phyloP scores from a whole-genome alignment of 2,329 filamentous ascomycete genomes.

The Epichloe hybrida region DNA sequence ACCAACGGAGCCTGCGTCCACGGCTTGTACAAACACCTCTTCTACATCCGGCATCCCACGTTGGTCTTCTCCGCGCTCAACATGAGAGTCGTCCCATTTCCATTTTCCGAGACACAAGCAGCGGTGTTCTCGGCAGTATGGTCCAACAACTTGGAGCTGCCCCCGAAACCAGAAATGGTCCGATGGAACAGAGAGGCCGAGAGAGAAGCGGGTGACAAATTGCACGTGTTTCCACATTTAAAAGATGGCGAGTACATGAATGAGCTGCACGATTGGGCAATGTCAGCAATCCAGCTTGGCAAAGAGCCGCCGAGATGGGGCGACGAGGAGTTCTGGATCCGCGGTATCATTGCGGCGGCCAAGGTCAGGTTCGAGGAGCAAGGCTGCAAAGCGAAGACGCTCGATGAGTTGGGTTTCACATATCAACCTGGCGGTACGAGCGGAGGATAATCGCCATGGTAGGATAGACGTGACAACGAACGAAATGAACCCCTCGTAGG shows the following conservation, averaged over 20 bases:
- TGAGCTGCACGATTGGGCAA: slow-evolving; percentile 48
- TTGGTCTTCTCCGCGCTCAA: slow-evolving; percentile 64
- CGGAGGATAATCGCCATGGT: too few relatives aligned
- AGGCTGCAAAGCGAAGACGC: slow-evolving; percentile 48
- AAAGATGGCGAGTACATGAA: slow-evolving; percentile 60
- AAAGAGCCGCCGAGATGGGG: slow-evolving; percentile 63
- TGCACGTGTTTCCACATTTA: slow-evolving; percentile 17
- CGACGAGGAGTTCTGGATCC: slow-evolving; percentile 56
- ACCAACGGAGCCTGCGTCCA: slow-evolving; percentile 56
- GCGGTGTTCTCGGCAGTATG: slow-evolving; percentile 67
- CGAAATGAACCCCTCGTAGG: background rate
- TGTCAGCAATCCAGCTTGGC: slow-evolving; percentile 35
- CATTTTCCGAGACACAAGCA: slow-evolving; percentile 64
- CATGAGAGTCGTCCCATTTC: slow-evolving; percentile 80
- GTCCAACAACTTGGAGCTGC: slow-evolving; percentile 55
- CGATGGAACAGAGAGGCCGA: slow-evolving; percentile 54
- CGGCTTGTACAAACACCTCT: slow-evolving; percentile 66
- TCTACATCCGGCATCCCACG: slow-evolving; percentile 63
- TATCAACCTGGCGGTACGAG: slow-evolving; percentile 24
- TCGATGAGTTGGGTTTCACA: slow-evolving; percentile 61
- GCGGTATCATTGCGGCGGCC: slow-evolving; percentile 53
- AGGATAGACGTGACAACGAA: too few relatives aligned
- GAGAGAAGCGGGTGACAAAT: slow-evolving; percentile 21
- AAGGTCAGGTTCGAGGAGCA: slow-evolving; percentile 56
- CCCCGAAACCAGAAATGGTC: slow-evolving; percentile 49